These are phyloP conservation scores for Extremus antarcticus DNA, from an alignment of 495 filamentous ascomycete genomes.

Conservation along the genomic window DNA sequence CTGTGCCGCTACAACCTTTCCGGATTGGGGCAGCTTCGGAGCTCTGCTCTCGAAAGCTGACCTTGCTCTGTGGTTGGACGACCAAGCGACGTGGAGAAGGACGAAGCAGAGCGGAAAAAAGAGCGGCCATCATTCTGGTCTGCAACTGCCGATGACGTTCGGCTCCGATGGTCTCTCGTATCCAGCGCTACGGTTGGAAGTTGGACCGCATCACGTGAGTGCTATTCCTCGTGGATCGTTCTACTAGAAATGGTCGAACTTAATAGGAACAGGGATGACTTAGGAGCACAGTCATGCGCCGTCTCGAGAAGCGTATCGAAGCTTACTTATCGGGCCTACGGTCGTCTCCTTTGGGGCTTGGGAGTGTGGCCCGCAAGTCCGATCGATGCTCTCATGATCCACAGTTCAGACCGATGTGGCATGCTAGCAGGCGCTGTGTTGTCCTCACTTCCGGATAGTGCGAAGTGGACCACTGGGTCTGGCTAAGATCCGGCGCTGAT, in stretches of 20 bases:
- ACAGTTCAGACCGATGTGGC: too few species aligned
- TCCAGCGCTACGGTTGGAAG: neutral
- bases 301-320: neutral
- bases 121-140: neutral
- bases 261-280: neutral
- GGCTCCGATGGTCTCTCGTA: neutral
- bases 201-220: neutral
- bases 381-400: too few species aligned
- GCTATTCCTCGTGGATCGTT: too few species aligned
- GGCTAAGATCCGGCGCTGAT: too few species aligned
- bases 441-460: too few species aligned
- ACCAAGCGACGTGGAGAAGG: neutral
- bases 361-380: too few species aligned
- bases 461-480: too few species aligned
- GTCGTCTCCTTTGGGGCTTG: too few species aligned
- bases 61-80: neutral
- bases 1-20: neutral
- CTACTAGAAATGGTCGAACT: neutral
- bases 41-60: neutral
- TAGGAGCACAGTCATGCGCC: neutral
- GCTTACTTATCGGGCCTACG: neutral
- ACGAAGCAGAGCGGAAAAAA: neutral
- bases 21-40: neutral
- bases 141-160: neutral
- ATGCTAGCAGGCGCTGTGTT: too few species aligned